phyloP scores from a whole-genome alignment of 176 grass and related monocot genomes.

The Calamus simplicifolius region DNA sequence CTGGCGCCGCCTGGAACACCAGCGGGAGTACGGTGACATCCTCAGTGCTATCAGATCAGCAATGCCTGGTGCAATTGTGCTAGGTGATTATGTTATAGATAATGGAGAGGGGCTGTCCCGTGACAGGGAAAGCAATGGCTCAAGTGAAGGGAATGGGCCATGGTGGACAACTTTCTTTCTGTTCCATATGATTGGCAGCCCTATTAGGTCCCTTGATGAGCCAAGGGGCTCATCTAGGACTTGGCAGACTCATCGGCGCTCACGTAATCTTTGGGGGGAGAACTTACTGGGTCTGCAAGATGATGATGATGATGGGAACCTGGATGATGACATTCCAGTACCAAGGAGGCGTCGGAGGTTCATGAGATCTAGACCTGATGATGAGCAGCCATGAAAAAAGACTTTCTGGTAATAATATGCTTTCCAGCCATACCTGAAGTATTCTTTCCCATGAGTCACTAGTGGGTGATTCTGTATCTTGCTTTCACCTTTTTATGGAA shows the following conservation, averaged over 20 bases:
- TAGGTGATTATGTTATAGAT: slow-evolving; percentile 78
- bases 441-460: neutral
- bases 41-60: slow-evolving; percentile 70
- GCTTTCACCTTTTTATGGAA: neutral
- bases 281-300: slow-evolving; percentile 65
- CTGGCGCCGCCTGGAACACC: slow-evolving; percentile 64
- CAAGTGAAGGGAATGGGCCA: slow-evolving; percentile 43
- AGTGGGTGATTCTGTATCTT: neutral
- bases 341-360: slow-evolving; percentile 51
- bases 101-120: slow-evolving; percentile 29
- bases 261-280: slow-evolving; percentile 68
- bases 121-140: slow-evolving; percentile 28
- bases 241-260: slow-evolving; percentile 45
- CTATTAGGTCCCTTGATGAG: slow-evolving; percentile 36
- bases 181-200: slow-evolving; percentile 56
- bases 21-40: slow-evolving; percentile 67
- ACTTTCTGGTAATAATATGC: slow-evolving; percentile 17
- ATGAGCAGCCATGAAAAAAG: slow-evolving; percentile 28
- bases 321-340: slow-evolving; percentile 49
- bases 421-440: neutral
- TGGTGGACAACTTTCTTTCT: slow-evolving; percentile 62
- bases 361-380: slow-evolving; percentile 35
- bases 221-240: slow-evolving; percentile 29
- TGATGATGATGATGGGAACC: slow-evolving; percentile 22
- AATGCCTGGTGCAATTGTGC: slow-evolving; percentile 60